These are phyloP conservation scores for Exidia glandulosa DNA, from an alignment of 768 basidiomycete genomes.

Conservation along the genomic window DNA sequence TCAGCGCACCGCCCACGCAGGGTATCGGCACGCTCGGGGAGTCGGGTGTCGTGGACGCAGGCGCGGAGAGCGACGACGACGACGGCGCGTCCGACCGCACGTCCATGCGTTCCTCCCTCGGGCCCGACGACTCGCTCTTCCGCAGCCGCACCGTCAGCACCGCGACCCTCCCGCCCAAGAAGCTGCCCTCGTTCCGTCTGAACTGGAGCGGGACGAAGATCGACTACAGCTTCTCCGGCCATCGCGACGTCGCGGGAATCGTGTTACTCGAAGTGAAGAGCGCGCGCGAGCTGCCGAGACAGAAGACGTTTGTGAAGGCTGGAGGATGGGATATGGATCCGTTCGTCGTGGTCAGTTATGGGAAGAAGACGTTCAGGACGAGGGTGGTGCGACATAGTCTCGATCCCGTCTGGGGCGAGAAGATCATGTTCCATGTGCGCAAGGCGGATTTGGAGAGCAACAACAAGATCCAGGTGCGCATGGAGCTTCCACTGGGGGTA, in stretches of 20 bases:
- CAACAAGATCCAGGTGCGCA: slow-evolving; percentile 14
- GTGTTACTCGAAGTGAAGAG: slow-evolving; percentile 34
- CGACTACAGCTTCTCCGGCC: slow-evolving; percentile 21
- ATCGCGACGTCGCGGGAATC: slow-evolving; percentile 32
- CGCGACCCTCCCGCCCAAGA: not conserved
- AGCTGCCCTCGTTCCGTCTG: not conserved
- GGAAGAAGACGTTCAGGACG: slow-evolving; percentile 35
- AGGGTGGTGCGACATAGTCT: slow-evolving; percentile 21
- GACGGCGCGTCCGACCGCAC: slow-evolving; percentile 1
- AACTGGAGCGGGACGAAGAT: slow-evolving; percentile 5
- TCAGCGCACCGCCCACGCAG: slow-evolving; percentile 19
- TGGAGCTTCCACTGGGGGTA: not conserved
- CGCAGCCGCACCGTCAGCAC: not conserved
- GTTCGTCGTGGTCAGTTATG: slow-evolving; percentile 35
- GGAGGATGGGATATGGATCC: slow-evolving; percentile 32
- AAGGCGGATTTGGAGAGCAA: slow-evolving; percentile 21
- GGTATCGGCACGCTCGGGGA: slow-evolving; percentile 18
- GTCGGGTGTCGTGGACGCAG: slow-evolving; percentile 2
- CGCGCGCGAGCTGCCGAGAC: slow-evolving; percentile 31
- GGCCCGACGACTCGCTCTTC: not conserved
- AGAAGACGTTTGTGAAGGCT: slow-evolving; percentile 24
- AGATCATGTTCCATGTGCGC: slow-evolving; percentile 34
- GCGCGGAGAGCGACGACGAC: slow-evolving; percentile 1
- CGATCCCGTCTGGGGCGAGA: slow-evolving; percentile 35
- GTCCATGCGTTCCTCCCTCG: not conserved